These are phyloP conservation scores for Penicillium rolfsii DNA, from an alignment of 2,329 filamentous ascomycete genomes.

Conservation along the genomic window DNA sequence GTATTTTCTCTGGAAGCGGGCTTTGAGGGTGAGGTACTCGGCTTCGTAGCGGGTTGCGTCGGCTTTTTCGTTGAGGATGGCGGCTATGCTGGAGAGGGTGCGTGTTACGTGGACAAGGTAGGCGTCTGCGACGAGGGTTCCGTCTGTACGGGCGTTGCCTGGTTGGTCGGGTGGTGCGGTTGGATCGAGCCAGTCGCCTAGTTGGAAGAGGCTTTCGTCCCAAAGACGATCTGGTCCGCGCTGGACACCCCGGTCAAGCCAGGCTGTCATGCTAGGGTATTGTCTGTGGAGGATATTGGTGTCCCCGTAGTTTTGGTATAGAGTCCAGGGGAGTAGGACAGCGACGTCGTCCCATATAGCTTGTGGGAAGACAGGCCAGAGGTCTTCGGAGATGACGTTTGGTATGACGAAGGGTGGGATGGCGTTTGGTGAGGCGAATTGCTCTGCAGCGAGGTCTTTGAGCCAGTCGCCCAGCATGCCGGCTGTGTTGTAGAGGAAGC, in stretches of 20 bases:
- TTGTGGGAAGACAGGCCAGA: constrained; percentile 24
- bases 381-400: constrained; percentile 21
- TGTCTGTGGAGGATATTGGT: constrained; percentile 40
- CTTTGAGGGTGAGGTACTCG: constrained; percentile 22
- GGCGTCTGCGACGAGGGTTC: constrained; percentile 44
- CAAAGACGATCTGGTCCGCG: constrained; percentile 41
- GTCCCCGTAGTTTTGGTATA: constrained; percentile 43
- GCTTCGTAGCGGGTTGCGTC: constrained; percentile 29
- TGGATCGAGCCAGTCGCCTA: constrained; percentile 50
- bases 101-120: constrained; percentile 43
- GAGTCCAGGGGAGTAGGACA: constrained; percentile 41
- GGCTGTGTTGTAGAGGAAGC: constrained; percentile 58
- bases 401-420: constrained; percentile 41
- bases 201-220: constrained; percentile 40
- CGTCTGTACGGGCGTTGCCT: constrained; percentile 38
- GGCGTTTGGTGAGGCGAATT: constrained; percentile 28
- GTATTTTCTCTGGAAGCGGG: constrained; percentile 37
- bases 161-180: constrained; percentile 41
- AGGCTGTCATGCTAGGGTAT: constrained; percentile 42
- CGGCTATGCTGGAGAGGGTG: constrained; percentile 35
- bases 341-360: constrained; percentile 48
- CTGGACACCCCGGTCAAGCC: constrained; percentile 41
- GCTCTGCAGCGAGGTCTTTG: constrained; percentile 50
- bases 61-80: constrained; percentile 25
- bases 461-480: constrained; percentile 58